Percentiles rank a stretch among this genome's conserved stretches.
Conservation (phyloP, 768 basidiomycete genomes). For the Candolleomyces eurysporus region DNA sequence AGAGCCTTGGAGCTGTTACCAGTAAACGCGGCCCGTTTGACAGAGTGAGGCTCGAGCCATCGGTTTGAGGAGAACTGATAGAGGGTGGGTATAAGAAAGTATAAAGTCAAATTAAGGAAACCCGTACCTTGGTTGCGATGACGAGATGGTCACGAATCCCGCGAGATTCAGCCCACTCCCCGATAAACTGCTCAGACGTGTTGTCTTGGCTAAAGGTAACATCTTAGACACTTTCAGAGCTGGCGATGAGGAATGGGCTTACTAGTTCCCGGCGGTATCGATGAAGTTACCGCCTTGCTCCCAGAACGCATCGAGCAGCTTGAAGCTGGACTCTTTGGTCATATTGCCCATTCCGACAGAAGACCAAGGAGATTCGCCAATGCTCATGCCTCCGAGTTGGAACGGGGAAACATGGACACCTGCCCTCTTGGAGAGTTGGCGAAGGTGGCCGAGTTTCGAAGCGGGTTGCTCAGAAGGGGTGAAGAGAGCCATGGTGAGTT, state of each 20-base stretch:
- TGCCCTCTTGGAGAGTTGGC: constrained; percentile 37
- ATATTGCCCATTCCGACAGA: constrained; percentile 27
- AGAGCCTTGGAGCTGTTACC: constrained; percentile 46
- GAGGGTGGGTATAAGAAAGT: neutral
- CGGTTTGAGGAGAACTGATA: constrained; percentile 25
- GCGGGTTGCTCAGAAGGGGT: constrained; percentile 16
- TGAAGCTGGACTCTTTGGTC: constrained; percentile 36
- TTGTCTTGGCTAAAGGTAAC: constrained; percentile 25
- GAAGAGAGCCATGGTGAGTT: constrained; percentile 3
- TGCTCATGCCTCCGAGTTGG: constrained; percentile 47
- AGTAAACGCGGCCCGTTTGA: constrained; percentile 26
- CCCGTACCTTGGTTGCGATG: constrained; percentile 29
- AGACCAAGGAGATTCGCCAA: constrained; percentile 41
- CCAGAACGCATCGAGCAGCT: constrained; percentile 40
- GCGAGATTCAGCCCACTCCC: constrained; percentile 40
- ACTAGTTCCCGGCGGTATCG: constrained; percentile 41
- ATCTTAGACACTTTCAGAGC: neutral
- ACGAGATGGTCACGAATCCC: constrained; percentile 39
- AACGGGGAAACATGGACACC: constrained; percentile 50
- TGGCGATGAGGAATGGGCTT: constrained; percentile 7
- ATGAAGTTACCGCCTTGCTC: constrained; percentile 43
- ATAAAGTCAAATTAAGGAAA: neutral
- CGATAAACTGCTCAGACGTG: constrained; percentile 37
- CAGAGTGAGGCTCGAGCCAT: constrained; percentile 21
- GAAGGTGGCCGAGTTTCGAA: constrained; percentile 37